Conservation (phyloP, 306 rosid genomes). For the Cotoneaster glaucophyllus region DNA sequence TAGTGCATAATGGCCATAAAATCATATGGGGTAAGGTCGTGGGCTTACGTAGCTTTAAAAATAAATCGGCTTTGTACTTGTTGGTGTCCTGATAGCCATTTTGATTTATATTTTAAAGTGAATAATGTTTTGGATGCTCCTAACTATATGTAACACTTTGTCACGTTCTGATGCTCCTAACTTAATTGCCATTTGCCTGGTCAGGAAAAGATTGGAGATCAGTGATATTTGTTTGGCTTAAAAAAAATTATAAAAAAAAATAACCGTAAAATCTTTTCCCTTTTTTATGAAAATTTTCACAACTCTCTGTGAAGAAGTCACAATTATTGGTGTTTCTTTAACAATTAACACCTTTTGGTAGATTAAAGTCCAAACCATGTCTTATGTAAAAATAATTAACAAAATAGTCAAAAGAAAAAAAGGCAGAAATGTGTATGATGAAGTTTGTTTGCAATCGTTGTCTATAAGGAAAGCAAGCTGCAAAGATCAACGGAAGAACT, state of each 20-base stretch:
- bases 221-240: neutral
- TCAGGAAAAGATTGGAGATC: neutral
- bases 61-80: neutral
- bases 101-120: too few species aligned
- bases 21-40: neutral
- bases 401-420: neutral
- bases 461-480: neutral
- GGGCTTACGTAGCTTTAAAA: constrained; percentile 7
- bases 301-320: neutral
- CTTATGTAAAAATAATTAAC: neutral
- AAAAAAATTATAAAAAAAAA: too few species aligned
- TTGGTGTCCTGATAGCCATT: neutral
- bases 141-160: neutral
- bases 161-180: neutral
- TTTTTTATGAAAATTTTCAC: neutral
- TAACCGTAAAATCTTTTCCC: too few species aligned
- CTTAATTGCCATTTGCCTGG: neutral
- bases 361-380: neutral
- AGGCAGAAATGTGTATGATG: neutral
- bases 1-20: neutral
- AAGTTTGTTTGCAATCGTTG: neutral
- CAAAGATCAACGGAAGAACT: neutral
- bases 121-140: neutral
- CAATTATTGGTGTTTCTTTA: too few species aligned
- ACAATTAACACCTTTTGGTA: neutral